Evolutionary conservation across 345 rosid genomes (phyloP).

Genomic region (Salix udensis): DNA sequence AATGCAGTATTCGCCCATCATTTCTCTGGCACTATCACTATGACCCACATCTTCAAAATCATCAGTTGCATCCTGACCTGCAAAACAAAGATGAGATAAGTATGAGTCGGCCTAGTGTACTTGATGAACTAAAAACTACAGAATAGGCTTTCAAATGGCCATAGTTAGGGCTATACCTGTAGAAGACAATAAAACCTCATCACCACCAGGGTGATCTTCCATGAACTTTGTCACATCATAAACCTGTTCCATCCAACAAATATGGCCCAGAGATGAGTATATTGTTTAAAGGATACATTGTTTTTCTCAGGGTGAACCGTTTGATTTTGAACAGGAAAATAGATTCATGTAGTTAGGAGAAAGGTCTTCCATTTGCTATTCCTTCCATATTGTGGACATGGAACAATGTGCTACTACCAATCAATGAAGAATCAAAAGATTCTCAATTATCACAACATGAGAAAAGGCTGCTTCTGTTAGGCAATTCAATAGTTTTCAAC

Average conservation of each 20-base stretch:
- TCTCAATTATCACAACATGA: too few species aligned
- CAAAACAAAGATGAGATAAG: neutral
- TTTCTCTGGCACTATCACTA: constrained; percentile 21
- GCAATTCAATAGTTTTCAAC: too few species aligned
- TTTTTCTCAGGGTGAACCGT: neutral
- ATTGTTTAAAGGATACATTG: too few species aligned
- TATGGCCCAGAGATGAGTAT: neutral
- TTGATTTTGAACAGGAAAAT: neutral
- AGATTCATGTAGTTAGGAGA: neutral
- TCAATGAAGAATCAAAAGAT: neutral
- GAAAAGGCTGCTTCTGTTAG: too few species aligned
- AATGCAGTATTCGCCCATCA: constrained; percentile 19
- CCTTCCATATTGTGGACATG: neutral
- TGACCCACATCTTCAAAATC: constrained; percentile 33
- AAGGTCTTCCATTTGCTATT: neutral
- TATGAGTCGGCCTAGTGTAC: neutral
- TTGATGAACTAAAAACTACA: neutral
- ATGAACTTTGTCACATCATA: constrained; percentile 22
- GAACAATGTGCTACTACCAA: neutral
- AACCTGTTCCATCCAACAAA: constrained; percentile 12
- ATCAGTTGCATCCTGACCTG: constrained; percentile 28
- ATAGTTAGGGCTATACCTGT: constrained; percentile 7
- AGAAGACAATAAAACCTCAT: constrained; percentile 21
- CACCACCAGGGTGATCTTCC: constrained; percentile 31
- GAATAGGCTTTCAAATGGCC: neutral